Conservation (phyloP, 495 filamentous ascomycete species). For the Glarea lozoyensis region DNA sequence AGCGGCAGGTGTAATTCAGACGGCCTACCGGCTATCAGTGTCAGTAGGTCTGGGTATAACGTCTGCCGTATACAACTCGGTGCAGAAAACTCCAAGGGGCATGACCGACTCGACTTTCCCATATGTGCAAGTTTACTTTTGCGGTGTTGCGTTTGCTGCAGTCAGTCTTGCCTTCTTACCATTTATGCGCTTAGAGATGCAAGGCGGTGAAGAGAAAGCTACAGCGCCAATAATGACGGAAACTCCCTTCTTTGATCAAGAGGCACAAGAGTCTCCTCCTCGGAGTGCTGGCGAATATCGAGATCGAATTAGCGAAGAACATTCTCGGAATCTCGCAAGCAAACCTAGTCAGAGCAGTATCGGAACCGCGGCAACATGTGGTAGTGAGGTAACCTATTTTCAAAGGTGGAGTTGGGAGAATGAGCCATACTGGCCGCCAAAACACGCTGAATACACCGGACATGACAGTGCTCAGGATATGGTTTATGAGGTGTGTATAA, state of each 20-base stretch:
- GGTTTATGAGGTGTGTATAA: conserved; percentile 16
- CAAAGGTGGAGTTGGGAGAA: conserved; percentile 18
- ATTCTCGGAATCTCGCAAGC: not conserved
- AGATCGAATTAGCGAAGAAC: not conserved
- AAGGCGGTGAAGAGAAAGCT: conserved; percentile 17
- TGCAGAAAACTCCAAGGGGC: conserved; percentile 11
- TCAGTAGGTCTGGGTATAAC: conserved; percentile 28
- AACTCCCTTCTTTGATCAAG: not conserved
- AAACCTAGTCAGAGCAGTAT: conserved; percentile 10
- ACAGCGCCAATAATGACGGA: not conserved
- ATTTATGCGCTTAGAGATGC: conserved; percentile 27
- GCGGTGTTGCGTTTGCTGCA: conserved; percentile 23
- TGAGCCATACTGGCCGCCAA: conserved; percentile 3
- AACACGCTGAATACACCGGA: not conserved
- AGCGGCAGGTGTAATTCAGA: conserved; percentile 28
- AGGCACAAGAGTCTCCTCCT: not conserved
- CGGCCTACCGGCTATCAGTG: conserved; percentile 26
- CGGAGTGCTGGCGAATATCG: conserved; percentile 2
- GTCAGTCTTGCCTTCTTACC: conserved; percentile 24
- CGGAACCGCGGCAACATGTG: conserved; percentile 7
- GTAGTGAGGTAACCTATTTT: conserved; percentile 9
- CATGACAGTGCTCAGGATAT: not conserved
- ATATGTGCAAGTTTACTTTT: conserved; percentile 28
- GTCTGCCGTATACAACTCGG: conserved; percentile 25
- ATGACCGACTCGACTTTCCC: conserved; percentile 16